Percentiles rank a stretch among this genome's conserved stretches.
These are phyloP conservation scores for Colletotrichum tropicicola DNA, from an alignment of 2,329 filamentous ascomycete genomes.

Conservation along the genomic window DNA sequence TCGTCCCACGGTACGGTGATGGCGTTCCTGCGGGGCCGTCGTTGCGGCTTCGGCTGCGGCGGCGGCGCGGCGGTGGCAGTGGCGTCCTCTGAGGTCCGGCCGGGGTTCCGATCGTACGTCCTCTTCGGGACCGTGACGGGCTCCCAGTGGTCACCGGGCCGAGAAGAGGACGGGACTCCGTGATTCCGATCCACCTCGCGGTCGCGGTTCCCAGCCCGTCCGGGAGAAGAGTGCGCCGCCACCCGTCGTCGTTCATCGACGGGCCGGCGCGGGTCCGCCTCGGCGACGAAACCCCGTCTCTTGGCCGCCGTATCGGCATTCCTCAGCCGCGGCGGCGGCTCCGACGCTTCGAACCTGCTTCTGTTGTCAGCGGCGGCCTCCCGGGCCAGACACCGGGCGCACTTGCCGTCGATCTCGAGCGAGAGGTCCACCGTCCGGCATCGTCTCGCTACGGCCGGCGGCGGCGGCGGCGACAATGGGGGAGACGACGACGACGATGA, in stretches of 20 bases:
- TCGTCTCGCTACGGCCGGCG: not conserved
- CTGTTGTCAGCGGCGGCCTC: not conserved
- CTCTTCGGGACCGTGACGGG: too few relatives aligned
- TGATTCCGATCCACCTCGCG: not conserved
- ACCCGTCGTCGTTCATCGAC: too few relatives aligned
- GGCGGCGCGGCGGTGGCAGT: not conserved
- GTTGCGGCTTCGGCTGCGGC: not conserved
- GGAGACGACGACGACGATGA: not conserved
- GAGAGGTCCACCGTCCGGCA: not conserved
- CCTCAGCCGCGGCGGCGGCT: too few relatives aligned
- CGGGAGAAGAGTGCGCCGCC: not conserved
- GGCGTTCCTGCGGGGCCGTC: too few relatives aligned
- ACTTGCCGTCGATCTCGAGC: not conserved
- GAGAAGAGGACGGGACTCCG: not conserved
- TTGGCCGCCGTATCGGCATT: too few relatives aligned
- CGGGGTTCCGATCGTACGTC: not conserved
- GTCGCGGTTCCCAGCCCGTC: too few relatives aligned
- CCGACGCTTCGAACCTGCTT: not conserved
- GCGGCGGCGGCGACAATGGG: not conserved
- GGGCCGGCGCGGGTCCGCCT: not conserved
- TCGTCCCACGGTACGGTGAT: too few relatives aligned
- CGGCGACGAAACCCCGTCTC: not conserved
- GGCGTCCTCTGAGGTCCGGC: not conserved
- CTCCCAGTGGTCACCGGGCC: not conserved
- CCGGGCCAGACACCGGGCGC: constrained; percentile 8